phyloP scores from a whole-genome alignment of 148 eudicot genomes.

The Dianthus caryophyllus region DNA sequence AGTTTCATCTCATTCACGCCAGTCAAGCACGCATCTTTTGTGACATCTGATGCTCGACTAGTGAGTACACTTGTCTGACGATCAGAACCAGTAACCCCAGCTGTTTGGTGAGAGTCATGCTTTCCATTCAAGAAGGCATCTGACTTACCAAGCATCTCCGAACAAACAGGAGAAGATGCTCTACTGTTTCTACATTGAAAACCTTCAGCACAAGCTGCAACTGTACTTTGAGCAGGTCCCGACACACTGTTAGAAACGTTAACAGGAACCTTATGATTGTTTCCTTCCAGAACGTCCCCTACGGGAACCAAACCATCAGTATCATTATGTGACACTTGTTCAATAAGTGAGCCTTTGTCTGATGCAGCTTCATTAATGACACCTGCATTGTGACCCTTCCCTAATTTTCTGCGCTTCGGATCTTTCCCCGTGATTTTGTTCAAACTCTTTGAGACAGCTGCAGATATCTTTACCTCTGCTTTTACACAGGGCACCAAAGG shows the following conservation, averaged over 20 bases:
- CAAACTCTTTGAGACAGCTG: conserved; percentile 40
- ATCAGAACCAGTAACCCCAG: conserved; percentile 34
- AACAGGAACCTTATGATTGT: conserved; percentile 52
- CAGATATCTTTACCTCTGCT: conserved; percentile 55
- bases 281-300: conserved; percentile 34
- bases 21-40: conserved; percentile 21
- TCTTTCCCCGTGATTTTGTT: conserved; percentile 35
- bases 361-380: conserved; percentile 38
- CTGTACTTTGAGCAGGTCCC: conserved; percentile 40
- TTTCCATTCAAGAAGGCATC: conserved; percentile 32
- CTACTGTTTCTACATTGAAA: conserved; percentile 37
- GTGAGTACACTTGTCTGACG: conserved; percentile 23
- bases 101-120: conserved; percentile 24
- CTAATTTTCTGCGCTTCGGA: conserved; percentile 37
- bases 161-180: conserved; percentile 41
- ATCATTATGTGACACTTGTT: conserved; percentile 37
- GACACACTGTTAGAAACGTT: conserved; percentile 54
- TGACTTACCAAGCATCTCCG: conserved; percentile 38
- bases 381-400: conserved; percentile 34
- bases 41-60: conserved; percentile 27
- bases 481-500: conserved; percentile 35
- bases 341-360: conserved; percentile 31
- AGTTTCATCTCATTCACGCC: conserved; percentile 27
- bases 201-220: conserved; percentile 42
- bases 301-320: conserved; percentile 34